phyloP scores from a whole-genome alignment of 495 filamentous ascomycete species.

The Penicillium bialowiezense region DNA sequence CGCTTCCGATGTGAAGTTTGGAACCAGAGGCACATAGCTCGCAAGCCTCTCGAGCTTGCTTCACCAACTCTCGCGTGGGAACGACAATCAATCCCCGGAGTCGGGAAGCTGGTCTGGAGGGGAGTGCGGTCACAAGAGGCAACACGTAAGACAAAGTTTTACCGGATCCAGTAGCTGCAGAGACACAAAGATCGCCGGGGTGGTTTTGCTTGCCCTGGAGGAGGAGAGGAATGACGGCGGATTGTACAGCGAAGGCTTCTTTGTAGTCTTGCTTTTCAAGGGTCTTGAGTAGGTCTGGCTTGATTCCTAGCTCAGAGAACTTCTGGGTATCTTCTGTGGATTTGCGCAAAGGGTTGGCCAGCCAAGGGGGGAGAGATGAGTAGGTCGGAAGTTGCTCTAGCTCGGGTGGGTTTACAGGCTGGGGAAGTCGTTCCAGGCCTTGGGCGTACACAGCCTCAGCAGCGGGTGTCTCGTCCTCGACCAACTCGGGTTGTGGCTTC shows the following conservation, averaged over 20 bases:
- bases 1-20: conserved; percentile 71
- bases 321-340: conserved; percentile 52
- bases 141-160: conserved; percentile 90
- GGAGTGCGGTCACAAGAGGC: conserved; percentile 76
- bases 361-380: conserved; percentile 60
- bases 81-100: conserved; percentile 79
- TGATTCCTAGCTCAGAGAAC: conserved; percentile 61
- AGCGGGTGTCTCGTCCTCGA: conserved; percentile 17
- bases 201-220: conserved; percentile 54
- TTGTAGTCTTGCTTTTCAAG: conserved; percentile 64
- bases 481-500: conserved; percentile 19
- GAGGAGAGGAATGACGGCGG: conserved; percentile 74
- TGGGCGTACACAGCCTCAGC: conserved; percentile 52
- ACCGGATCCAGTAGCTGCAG: conserved; percentile 87
- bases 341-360: conserved; percentile 67
- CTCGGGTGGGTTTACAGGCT: conserved; percentile 61
- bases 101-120: conserved; percentile 52
- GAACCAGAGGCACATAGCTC: conserved; percentile 64
- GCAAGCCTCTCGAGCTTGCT: conserved; percentile 71
- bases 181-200: conserved; percentile 77
- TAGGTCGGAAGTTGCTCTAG: conserved; percentile 45
- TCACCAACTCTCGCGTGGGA: conserved; percentile 85
- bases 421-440: conserved; percentile 72
- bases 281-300: conserved; percentile 52
- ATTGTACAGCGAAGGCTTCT: conserved; percentile 82